phyloP scores from a whole-genome alignment of 257 asterid genomes.

The Solanum tarapatanum region DNA sequence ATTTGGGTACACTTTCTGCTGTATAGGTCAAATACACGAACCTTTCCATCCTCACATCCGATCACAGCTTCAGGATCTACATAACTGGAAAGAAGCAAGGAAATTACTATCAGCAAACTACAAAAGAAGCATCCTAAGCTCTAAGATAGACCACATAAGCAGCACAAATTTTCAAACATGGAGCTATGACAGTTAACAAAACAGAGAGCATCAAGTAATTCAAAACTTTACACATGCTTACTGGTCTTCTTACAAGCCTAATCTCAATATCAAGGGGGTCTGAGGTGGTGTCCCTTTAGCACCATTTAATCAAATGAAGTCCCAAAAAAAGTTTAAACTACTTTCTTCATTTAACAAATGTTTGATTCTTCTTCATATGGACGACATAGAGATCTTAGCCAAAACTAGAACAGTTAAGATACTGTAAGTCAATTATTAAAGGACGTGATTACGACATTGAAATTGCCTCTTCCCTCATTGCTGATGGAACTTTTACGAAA shows the following conservation, averaged over 20 bases:
- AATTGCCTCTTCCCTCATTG: not conserved
- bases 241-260: not conserved
- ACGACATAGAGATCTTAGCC: not conserved
- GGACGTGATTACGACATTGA: not conserved
- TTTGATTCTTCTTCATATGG: not conserved
- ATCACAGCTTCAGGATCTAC: slow-evolving; percentile 89
- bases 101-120: not conserved
- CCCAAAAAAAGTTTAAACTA: not conserved
- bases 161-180: not conserved
- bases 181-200: not conserved
- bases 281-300: not conserved
- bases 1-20: slow-evolving; percentile 80
- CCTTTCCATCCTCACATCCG: slow-evolving; percentile 93
- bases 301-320: not conserved
- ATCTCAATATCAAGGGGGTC: not conserved
- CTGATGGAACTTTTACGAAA: not conserved
- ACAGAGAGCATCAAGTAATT: not conserved
- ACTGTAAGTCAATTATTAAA: not conserved
- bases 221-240: not conserved
- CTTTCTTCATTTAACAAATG: not conserved
- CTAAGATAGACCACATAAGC: not conserved
- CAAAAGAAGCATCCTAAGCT: not conserved
- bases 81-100: slow-evolving; percentile 37
- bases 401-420: not conserved
- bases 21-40: slow-evolving; percentile 86